Percentiles rank a stretch among this genome's conserved stretches.
Conservation (phyloP, 805 yeast species). For the Nakazawaea ishiwadae region DNA sequence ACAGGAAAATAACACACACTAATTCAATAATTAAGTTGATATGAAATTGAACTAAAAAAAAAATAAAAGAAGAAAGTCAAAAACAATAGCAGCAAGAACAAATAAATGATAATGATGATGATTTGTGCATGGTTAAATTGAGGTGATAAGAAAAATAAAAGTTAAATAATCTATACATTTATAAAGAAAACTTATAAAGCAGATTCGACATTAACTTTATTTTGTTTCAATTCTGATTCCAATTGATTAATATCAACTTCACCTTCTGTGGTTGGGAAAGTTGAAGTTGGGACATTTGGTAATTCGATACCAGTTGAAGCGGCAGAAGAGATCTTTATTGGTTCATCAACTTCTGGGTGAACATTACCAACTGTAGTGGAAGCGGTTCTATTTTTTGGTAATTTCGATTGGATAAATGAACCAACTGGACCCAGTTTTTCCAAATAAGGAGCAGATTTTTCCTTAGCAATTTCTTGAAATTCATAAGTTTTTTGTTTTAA, state of each 20-base stretch:
- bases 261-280: slow-evolving; percentile 1
- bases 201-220: neutral
- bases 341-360: slow-evolving; percentile 8
- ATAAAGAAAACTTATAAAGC: slow-evolving; percentile 2
- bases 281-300: slow-evolving; percentile 8
- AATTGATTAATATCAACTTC: slow-evolving; percentile 13
- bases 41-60: too few species aligned
- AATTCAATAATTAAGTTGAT: too few species aligned
- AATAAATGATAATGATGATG: too few species aligned
- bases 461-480: slow-evolving; percentile 30
- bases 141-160: too few species aligned
- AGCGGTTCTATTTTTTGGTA: slow-evolving; percentile 63
- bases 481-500: slow-evolving; percentile 50
- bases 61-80: too few species aligned
- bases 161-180: too few species aligned
- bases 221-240: slow-evolving; percentile 8
- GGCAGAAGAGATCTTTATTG: slow-evolving; percentile 3
- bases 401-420: slow-evolving; percentile 47
- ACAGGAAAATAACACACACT: too few species aligned
- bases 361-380: slow-evolving; percentile 52
- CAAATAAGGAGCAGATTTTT: slow-evolving; percentile 51
- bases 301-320: slow-evolving; percentile 10
- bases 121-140: too few species aligned
- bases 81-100: too few species aligned
- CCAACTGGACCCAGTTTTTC: slow-evolving; percentile 65